A percentile compares a stretch with the other conserved stretches of the same genome.
phyloP scores from a whole-genome alignment of 1,139 yeast species.

The Sporopachydermia cereana region DNA sequence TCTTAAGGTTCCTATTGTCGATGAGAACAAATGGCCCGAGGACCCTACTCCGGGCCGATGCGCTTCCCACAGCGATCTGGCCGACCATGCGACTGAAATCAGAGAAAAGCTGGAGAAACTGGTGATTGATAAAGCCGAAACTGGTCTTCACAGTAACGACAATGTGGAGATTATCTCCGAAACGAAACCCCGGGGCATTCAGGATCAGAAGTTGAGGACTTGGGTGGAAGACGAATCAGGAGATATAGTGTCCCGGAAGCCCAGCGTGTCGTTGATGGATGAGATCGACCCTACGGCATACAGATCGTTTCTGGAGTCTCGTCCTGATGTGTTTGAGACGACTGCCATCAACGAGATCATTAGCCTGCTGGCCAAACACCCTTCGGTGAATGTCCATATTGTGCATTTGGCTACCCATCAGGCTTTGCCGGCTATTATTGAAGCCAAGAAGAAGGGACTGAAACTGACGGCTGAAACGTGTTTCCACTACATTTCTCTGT shows the following conservation, averaged over 20 bases:
- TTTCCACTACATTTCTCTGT: constrained; percentile 74
- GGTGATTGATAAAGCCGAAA: constrained; percentile 4
- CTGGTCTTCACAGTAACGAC: not conserved
- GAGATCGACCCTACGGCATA: constrained; percentile 55
- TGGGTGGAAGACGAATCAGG: constrained; percentile 22
- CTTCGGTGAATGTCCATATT: constrained; percentile 68
- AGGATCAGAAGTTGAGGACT: constrained; percentile 24
- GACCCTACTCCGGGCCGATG: not conserved
- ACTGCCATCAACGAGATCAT: constrained; percentile 69
- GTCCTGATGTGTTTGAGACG: constrained; percentile 83
- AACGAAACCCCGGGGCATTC: not conserved
- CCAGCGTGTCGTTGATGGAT: constrained; percentile 2
- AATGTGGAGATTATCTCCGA: not conserved
- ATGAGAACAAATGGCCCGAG: constrained; percentile 3
- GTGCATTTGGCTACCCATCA: constrained; percentile 83
- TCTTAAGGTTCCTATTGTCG: constrained; percentile 8
- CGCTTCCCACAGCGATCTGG: not conserved
- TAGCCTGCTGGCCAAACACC: constrained; percentile 42
- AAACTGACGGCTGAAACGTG: constrained; percentile 82
- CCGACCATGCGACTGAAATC: constrained; percentile 5
- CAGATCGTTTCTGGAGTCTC: constrained; percentile 62
- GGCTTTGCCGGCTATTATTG: constrained; percentile 59
- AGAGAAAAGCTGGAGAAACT: constrained; percentile 2
- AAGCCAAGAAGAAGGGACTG: constrained; percentile 49
- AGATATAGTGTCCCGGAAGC: constrained; percentile 2